phyloP scores from a whole-genome alignment of 345 rosid genomes.

The Bruguiera parviflora region DNA sequence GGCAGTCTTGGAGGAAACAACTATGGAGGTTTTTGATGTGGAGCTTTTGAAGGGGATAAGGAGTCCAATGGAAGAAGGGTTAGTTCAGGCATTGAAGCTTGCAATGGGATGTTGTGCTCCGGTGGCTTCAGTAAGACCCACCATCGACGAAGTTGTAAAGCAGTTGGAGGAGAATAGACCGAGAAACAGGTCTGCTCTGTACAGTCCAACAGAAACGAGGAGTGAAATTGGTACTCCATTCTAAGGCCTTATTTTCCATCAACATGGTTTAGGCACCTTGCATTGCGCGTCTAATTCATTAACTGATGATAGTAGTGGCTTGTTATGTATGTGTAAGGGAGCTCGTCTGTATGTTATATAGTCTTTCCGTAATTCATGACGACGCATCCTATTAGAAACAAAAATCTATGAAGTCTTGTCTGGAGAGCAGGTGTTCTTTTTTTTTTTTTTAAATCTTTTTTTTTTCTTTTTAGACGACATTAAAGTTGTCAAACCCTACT shows the following conservation, averaged over 20 bases:
- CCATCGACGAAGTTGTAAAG: conserved; percentile 96
- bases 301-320: conserved; percentile 14
- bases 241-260: conserved; percentile 31
- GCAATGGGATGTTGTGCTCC: conserved; percentile 99
- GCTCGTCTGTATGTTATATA: not conserved
- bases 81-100: conserved; percentile 90
- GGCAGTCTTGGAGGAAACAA: conserved; percentile 91
- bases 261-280: conserved; percentile 10
- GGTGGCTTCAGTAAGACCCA: conserved; percentile 78
- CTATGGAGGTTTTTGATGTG: conserved; percentile 89
- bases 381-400: conserved; percentile 11
- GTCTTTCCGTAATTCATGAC: conserved; percentile 11
- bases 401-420: not conserved
- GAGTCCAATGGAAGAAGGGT: conserved; percentile 95
- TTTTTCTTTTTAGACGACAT: not conserved
- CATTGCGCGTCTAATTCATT: not conserved
- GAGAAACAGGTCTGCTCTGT: conserved; percentile 89
- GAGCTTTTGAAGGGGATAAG: conserved; percentile 82
- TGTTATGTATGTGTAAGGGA: conserved; percentile 3
- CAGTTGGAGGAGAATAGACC: conserved; percentile 96
- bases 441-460: no score
- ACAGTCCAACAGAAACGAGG: conserved; percentile 85
- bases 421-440: not conserved
- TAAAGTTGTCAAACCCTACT: not conserved
- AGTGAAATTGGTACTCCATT: conserved; percentile 85